phyloP scores from a whole-genome alignment of 495 filamentous ascomycete genomes.

The Penicillium riverlandense region DNA sequence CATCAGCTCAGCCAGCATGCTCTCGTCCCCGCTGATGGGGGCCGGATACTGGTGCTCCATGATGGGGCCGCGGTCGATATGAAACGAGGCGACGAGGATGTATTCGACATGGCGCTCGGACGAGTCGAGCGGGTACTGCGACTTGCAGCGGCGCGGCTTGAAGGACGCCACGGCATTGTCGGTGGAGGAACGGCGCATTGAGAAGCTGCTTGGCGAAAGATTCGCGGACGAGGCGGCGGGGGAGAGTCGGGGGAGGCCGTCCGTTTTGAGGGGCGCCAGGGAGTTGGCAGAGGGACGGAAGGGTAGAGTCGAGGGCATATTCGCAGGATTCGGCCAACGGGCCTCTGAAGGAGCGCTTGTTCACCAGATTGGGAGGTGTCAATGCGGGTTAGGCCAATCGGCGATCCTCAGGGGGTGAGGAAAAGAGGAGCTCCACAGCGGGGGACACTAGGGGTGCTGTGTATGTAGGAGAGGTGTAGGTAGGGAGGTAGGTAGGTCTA shows the following conservation, averaged over 20 bases:
- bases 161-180: conserved; percentile 33
- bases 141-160: conserved; percentile 53
- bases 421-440: conserved; percentile 27
- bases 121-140: conserved; percentile 77
- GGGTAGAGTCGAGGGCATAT: conserved; percentile 39
- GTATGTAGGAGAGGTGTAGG: too few species aligned
- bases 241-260: conserved; percentile 49
- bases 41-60: conserved; percentile 98
- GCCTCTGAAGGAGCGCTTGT: not conserved
- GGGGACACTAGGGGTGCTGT: not conserved
- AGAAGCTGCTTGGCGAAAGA: conserved; percentile 45
- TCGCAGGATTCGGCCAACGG: conserved; percentile 2
- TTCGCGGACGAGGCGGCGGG: conserved; percentile 45
- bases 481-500: too few species aligned
- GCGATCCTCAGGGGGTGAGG: conserved; percentile 8
- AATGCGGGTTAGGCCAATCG: conserved; percentile 2
- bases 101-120: conserved; percentile 95
- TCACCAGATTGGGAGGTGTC: not conserved
- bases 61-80: conserved; percentile 89
- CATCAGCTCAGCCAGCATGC: conserved; percentile 98
- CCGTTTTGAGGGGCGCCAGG: conserved; percentile 29
- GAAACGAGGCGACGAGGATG: conserved; percentile 96
- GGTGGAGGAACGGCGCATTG: conserved; percentile 37
- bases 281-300: conserved; percentile 39
- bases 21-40: conserved; percentile 92